Base-by-base conservation (phyloP, 2,329 filamentous ascomycete species). In the Westerdykella aurantiaca region DNA sequence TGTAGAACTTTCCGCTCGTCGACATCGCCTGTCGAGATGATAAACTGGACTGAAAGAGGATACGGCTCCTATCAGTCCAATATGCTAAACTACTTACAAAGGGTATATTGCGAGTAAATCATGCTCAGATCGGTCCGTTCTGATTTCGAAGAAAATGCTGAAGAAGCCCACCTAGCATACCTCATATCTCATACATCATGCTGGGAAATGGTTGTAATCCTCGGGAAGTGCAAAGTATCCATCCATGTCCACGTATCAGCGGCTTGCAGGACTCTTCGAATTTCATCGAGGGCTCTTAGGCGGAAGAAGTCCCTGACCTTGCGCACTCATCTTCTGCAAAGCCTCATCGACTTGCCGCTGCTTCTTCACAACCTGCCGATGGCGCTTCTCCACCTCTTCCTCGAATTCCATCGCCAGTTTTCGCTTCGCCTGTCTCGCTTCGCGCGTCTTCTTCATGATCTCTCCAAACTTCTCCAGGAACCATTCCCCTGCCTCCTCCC, bases 401-500 rank as follows among this genome's bases (percentile, higher is more conserved):
- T 83, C 81, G 48, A 81, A 80, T 2, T 68, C 60, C 25, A 67
- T 63, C 3, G 77, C 77, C 5, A 75, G 68, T 41, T 71, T 72
- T 17, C 80, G 71, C 56, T 80, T 77, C 34, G 74, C 70, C 47
- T 72, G 71, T 34, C 81, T 70, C 22, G 74, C 69, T 1, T 72
- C 64, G 52, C 73, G 80, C 52, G 80, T 73, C 38, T 72, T 71
- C 14, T 64, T 61, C 31, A 82, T 58, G 34, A 81, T 64, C 4
- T 69, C 62, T 38, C 67, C 67, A 53, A 83, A 81, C 39, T 72
- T 70, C 1, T 75, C 72, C 1, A 82, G 68, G 37, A 83, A 74
- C 71, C 79, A 78, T 45, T 81, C 77, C 2, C 80, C 80, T 17
- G 78, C 76, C 37, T 80, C 73, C 61, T 83, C 80, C 77, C 80